These are phyloP conservation scores for Tarenaya hassleriana DNA, from an alignment of 345 rosid genomes.

Conservation along the genomic window DNA sequence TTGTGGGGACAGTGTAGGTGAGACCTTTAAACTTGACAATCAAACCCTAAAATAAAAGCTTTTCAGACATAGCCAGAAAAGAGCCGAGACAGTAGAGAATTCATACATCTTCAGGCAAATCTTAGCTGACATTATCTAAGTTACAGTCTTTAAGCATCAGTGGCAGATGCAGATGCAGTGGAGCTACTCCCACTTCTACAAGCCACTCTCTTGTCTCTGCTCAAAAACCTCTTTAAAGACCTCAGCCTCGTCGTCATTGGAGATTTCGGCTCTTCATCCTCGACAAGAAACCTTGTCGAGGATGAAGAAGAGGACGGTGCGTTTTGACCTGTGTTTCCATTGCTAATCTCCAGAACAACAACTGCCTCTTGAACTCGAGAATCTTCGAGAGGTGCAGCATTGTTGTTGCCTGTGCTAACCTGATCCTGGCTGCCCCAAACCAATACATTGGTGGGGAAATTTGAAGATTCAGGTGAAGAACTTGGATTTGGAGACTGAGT, in stretches of 20 bases:
- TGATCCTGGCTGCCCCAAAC: constrained; percentile 77
- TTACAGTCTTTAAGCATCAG: constrained; percentile 40
- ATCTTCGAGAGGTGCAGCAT: constrained; percentile 39
- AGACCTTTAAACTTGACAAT: too few relatives aligned
- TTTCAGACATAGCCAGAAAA: constrained; percentile 17
- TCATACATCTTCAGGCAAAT: constrained; percentile 21
- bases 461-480: constrained; percentile 41
- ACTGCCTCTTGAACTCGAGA: constrained; percentile 30
- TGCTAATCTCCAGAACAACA: constrained; percentile 41
- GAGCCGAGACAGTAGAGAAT: constrained; percentile 17
- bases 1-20: too few relatives aligned
- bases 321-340: constrained; percentile 29
- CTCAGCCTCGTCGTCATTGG: constrained; percentile 68
- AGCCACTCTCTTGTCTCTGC: constrained; percentile 61
- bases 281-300: constrained; percentile 30
- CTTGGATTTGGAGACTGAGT: constrained; percentile 29
- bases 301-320: constrained; percentile 22
- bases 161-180: constrained; percentile 30
- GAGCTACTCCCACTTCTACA: constrained; percentile 39
- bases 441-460: constrained; percentile 85
- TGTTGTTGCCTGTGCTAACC: constrained; percentile 45
- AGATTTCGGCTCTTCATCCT: constrained; percentile 62
- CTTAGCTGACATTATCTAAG: constrained; percentile 18
- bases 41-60: neutral
- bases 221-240: constrained; percentile 73